Percentiles rank a stretch among this genome's conserved stretches.
Conservation (phyloP, 768 basidiomycete genomes). For the Lanmaoa pseudosensibilis region DNA sequence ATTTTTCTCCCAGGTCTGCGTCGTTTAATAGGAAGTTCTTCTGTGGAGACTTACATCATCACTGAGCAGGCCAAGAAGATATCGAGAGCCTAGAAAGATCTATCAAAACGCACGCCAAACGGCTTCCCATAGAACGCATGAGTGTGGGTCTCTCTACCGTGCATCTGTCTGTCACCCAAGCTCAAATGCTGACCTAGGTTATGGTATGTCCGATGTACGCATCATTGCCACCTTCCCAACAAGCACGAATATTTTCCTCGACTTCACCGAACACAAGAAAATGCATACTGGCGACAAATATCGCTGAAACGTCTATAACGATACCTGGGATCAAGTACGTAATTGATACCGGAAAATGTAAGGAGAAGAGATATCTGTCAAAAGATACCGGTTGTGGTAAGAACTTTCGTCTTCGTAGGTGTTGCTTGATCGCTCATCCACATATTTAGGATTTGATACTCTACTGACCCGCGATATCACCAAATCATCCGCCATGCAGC, state of each 20-base stretch:
- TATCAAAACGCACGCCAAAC: constrained; percentile 64
- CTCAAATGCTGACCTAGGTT: constrained; percentile 47
- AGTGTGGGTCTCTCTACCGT: constrained; percentile 39
- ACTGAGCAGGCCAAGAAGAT: constrained; percentile 80
- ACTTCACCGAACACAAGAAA: constrained; percentile 73
- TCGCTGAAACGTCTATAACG: constrained; percentile 97
- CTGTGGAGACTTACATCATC: background rate
- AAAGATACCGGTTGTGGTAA: constrained; percentile 67
- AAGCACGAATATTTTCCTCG: constrained; percentile 73
- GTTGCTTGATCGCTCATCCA: background rate
- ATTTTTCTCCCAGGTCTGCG: constrained; percentile 83
- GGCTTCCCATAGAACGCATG: constrained; percentile 58
- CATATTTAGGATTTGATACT: constrained; percentile 75
- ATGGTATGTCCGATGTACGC: constrained; percentile 82
- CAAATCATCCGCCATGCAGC: constrained; percentile 87
- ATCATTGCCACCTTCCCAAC: constrained; percentile 74
- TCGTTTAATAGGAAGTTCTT: background rate
- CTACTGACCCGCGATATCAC: constrained; percentile 81
- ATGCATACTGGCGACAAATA: constrained; percentile 95
- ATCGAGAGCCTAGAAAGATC: constrained; percentile 85
- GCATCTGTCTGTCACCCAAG: background rate
- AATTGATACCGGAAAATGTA: constrained; percentile 93
- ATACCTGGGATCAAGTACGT: constrained; percentile 96
- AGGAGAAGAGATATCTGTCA: constrained; percentile 87
- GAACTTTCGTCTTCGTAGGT: background rate